Evolutionary conservation across 2,329 filamentous ascomycete genomes (phyloP).

Genomic region (Exophiala xenobiotica): DNA sequence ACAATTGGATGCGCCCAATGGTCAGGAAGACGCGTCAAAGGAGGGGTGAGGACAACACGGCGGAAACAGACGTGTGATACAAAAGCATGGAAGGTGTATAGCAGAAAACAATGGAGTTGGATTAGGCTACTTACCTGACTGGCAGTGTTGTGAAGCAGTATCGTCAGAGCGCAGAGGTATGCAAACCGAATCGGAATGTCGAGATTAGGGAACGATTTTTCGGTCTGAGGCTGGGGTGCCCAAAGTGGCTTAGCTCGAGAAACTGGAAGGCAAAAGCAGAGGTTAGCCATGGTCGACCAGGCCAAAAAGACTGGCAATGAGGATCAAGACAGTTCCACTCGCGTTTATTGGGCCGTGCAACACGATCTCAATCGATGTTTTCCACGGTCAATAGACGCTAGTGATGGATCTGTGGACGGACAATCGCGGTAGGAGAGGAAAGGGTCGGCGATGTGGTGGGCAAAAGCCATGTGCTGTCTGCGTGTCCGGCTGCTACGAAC

Average conservation of each 20-base stretch:
- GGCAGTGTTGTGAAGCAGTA: conserved; percentile 28
- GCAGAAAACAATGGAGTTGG: conserved; percentile 13
- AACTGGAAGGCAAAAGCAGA: conserved; percentile 16
- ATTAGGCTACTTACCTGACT: conserved; percentile 31
- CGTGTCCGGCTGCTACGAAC: conserved; percentile 21
- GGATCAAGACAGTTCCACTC: conserved; percentile 24
- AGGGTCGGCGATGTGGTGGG: conserved; percentile 23
- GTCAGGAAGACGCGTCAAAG: conserved; percentile 20
- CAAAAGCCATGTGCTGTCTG: conserved; percentile 24
- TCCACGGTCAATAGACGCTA: conserved; percentile 22
- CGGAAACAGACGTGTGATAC: conserved; percentile 5
- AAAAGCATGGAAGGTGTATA: conserved; percentile 14
- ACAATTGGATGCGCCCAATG: conserved; percentile 6
- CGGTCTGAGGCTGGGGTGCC: conserved; percentile 18
- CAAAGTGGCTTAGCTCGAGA: conserved; percentile 28
- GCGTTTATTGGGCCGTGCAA: conserved; percentile 27
- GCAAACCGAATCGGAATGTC: conserved; percentile 31
- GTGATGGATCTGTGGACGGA: conserved; percentile 27
- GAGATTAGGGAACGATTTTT: conserved; percentile 25
- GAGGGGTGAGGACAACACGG: conserved; percentile 4
- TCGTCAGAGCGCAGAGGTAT: conserved; percentile 32
- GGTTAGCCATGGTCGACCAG: conserved; percentile 24
- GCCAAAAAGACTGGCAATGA: conserved; percentile 19
- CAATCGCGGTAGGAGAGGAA: conserved; percentile 14
- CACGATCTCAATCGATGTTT: conserved; percentile 24